phyloP scores from a whole-genome alignment of 2,329 filamentous ascomycete genomes.

The Cryphonectria naterciae region DNA sequence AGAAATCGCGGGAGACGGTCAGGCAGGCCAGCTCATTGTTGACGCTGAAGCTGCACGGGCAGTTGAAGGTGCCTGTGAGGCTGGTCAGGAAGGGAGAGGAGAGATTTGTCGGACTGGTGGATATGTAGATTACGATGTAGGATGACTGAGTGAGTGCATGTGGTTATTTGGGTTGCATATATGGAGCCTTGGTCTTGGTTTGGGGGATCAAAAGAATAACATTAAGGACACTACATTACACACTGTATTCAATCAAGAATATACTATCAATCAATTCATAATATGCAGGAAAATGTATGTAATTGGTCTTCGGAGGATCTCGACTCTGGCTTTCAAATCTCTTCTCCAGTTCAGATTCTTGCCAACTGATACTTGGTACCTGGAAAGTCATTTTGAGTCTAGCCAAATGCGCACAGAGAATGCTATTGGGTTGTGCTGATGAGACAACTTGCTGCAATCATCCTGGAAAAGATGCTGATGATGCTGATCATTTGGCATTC shows the following conservation, averaged over 20 bases:
- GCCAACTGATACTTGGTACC: neutral
- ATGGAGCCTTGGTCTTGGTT: neutral
- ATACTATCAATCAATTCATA: neutral
- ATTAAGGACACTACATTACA: neutral
- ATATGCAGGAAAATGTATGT: no score
- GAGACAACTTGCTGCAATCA: neutral
- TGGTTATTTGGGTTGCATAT: neutral
- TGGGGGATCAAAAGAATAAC: no score
- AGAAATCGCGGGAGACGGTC: constrained; percentile 56
- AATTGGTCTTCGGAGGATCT: neutral
- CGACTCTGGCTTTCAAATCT: neutral
- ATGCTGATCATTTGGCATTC: neutral
- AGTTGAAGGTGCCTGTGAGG: constrained; percentile 64
- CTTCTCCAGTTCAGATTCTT: neutral
- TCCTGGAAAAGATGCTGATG: neutral
- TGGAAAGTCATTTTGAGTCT: neutral
- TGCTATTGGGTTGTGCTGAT: neutral
- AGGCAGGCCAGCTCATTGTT: constrained; percentile 63
- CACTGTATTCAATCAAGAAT: neutral
- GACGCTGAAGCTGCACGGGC: constrained; percentile 71
- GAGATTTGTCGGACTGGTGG: constrained; percentile 59
- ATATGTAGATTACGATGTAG: constrained; percentile 22
- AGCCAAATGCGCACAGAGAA: neutral
- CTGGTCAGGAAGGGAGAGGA: constrained; percentile 72
- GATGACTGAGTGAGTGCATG: neutral